A percentile compares a stretch with the other conserved stretches of the same genome.
Conservation (phyloP, 2,329 filamentous ascomycete species). For the Samsoniella hepiali region DNA sequence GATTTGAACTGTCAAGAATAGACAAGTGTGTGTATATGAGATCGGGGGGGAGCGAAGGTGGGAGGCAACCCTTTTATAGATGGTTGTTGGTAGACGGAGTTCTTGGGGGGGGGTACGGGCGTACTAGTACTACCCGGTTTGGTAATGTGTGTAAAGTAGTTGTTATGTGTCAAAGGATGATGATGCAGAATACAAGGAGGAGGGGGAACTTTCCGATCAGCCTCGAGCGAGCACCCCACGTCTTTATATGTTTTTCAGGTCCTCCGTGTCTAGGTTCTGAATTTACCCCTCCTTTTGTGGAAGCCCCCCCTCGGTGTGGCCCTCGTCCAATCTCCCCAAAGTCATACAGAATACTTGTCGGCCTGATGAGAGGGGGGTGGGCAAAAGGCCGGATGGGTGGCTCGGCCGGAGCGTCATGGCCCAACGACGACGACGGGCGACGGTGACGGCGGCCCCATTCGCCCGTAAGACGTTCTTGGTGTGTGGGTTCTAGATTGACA, state of each 20-base stretch:
- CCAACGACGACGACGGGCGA: neutral
- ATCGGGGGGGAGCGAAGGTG: neutral
- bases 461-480: neutral
- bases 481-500: neutral
- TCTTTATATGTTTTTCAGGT: conserved; percentile 9
- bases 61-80: conserved; percentile 8
- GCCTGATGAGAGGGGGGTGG: neutral
- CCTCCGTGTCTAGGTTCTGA: neutral
- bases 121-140: neutral
- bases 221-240: conserved; percentile 1
- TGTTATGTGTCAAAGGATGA: conserved; percentile 16
- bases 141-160: neutral
- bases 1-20: neutral
- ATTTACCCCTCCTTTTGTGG: neutral
- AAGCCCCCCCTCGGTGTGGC: neutral
- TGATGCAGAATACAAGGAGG: conserved; percentile 6
- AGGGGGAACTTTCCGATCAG: neutral
- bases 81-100: neutral
- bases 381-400: neutral
- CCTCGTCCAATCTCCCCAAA: neutral
- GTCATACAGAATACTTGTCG: neutral
- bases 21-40: conserved; percentile 1
- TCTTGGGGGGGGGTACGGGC: neutral
- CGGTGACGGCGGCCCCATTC: neutral
- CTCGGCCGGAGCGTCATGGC: conserved; percentile 3